phyloP scores from a whole-genome alignment of 345 rosid genomes.

The Sonneratia caseolaris region DNA sequence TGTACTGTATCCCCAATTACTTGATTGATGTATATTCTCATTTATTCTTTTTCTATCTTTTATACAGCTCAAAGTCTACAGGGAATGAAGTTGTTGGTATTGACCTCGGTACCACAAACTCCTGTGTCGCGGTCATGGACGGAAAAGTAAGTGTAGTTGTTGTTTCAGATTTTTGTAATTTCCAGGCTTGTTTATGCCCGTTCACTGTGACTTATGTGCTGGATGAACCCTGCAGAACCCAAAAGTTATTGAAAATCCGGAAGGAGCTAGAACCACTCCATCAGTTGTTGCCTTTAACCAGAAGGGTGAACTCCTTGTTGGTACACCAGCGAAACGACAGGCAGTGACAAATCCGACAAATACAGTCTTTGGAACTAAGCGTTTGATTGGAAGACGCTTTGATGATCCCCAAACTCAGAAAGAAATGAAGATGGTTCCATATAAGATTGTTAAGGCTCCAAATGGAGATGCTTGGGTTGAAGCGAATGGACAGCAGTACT shows the following conservation, averaged over 20 bases:
- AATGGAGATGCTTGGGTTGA: conserved; percentile 41
- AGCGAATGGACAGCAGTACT: conserved; percentile 26
- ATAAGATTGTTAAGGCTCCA: conserved; percentile 25
- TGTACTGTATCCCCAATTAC: background rate
- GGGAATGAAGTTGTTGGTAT: conserved; percentile 21
- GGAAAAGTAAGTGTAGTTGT: conserved; percentile 13
- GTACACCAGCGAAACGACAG: conserved; percentile 35
- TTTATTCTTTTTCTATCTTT: background rate
- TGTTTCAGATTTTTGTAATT: background rate
- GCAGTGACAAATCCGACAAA: conserved; percentile 32
- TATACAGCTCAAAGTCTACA: conserved; percentile 9
- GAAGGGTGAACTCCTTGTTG: conserved; percentile 27
- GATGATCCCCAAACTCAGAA: conserved; percentile 29
- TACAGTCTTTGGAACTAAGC: conserved; percentile 29
- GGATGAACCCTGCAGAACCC: conserved; percentile 15
- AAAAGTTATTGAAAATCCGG: conserved; percentile 33
- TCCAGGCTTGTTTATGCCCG: background rate
- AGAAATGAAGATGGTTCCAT: conserved; percentile 32
- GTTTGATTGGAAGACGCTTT: conserved; percentile 30
- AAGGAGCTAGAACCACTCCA: conserved; percentile 33
- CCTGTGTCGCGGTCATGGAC: conserved; percentile 21
- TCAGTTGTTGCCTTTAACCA: conserved; percentile 30
- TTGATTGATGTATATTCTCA: background rate
- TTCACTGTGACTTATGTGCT: background rate
- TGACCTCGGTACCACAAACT: conserved; percentile 20